Evolutionary conservation across 2,329 filamentous ascomycete genomes (phyloP), one percentile per base, ranked within the genome.

Genomic region (Colletotrichum nymphaeae): DNA sequence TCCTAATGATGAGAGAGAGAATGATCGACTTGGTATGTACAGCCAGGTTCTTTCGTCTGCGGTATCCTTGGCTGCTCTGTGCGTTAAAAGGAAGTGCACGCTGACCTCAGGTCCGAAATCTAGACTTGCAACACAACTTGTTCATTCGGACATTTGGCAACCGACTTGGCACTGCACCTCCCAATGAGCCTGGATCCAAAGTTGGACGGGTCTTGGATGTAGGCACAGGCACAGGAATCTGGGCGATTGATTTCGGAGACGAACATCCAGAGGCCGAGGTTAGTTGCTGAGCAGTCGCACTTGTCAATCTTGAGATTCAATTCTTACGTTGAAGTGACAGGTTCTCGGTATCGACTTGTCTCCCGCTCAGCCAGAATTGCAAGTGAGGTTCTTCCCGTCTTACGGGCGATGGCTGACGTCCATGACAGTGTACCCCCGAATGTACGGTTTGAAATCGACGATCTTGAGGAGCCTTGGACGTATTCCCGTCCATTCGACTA

Each of bases 201-300:
- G 56, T 80, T 6, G 58, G 71, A 7, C 79, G 78, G 3, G 78
- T 84, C 6, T 78, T 88, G 2, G 87, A 88, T 77, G 75, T 86
- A 42, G 86, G 86, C 19, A 87, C 85, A 2, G 86, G 86, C 0
- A 87, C 86, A 11, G 86, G 85, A 19, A 76, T 81, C 6, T 85
- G 83, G 82, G 81, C 81, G 2, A 83, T 87, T 4, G 86, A 88
- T 65, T 83, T 86, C 74, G 84, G 78, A 1, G 79, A 80, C 24
- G 73, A 77, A 4, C 77, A 81, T 24, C 80, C 81, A 0, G 75
- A 79, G 14, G 74, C 80, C 9, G 66, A 81, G 67, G 80, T 76
- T 16, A 37, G 35, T 14, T 5, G 14, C 35, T 37, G 35, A 37
- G 30, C 8, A 32, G 30, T 32, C 30, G 30, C 30, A 32, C 30